Evolutionary conservation across 2,329 filamentous ascomycete species (phyloP).

Genomic region (Niveomyces coronatus): DNA sequence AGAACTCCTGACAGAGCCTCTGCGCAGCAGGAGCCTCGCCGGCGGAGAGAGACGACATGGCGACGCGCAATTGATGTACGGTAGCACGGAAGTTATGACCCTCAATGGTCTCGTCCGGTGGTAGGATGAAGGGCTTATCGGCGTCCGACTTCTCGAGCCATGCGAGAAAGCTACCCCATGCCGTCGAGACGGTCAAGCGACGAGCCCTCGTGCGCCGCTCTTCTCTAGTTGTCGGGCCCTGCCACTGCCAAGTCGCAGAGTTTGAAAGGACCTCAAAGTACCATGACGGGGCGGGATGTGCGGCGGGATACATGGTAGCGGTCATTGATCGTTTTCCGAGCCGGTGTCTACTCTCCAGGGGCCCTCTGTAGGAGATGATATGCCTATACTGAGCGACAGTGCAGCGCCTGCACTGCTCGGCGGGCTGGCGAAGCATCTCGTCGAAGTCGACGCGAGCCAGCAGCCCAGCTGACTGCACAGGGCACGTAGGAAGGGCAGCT

Average conservation of each 20-base stretch:
- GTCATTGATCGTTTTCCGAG: constrained; percentile 44
- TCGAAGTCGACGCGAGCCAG: constrained; percentile 23
- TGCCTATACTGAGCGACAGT: constrained; percentile 16
- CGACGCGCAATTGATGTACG: background rate
- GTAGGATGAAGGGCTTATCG: constrained; percentile 14
- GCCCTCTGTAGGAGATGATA: constrained; percentile 38
- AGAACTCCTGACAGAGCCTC: background rate
- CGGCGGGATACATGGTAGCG: constrained; percentile 32
- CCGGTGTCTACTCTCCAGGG: constrained; percentile 44
- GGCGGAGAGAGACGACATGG: background rate
- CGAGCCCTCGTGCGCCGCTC: constrained; percentile 16
- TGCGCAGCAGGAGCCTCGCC: background rate
- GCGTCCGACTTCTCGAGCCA: constrained; percentile 19
- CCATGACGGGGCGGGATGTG: constrained; percentile 33
- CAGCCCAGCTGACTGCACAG: constrained; percentile 13
- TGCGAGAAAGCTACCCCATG: constrained; percentile 19
- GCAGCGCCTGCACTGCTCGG: constrained; percentile 20
- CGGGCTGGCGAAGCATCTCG: constrained; percentile 21
- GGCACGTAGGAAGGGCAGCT: constrained; percentile 18
- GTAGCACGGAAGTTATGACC: background rate
- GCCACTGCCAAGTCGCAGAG: constrained; percentile 41
- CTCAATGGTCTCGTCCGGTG: constrained; percentile 6
- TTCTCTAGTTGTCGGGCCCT: constrained; percentile 31
- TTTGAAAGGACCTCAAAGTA: constrained; percentile 33
- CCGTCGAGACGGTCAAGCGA: constrained; percentile 11